Evolutionary conservation across 805 yeast genomes (phyloP), one percentile per base, ranked within the genome.

Genomic region (Torulaspora maleeae): DNA sequence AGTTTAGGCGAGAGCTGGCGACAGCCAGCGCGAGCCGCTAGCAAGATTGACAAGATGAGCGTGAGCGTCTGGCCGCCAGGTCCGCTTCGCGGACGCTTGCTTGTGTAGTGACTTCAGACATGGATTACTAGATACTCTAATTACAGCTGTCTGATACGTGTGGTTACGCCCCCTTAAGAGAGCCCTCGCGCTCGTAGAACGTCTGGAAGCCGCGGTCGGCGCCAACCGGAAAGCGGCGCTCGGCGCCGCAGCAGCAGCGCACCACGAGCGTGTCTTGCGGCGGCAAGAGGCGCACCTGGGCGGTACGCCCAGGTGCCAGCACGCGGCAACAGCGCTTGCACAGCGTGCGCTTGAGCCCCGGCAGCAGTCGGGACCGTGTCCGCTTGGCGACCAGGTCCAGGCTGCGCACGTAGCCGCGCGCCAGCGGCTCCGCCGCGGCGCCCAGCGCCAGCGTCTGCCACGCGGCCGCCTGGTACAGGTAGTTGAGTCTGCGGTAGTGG

Each of bases 281-380:
- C n/a, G 20, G 35, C 12, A 22, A 10, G 27, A 38, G 27, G 7
- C 35, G 25, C 9, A 15, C 13, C 20, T 28, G 27, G 19, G 74
- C 56, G 15, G 74, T 27, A 13, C 49, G 49, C 4, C 49, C 71
- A 0, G 83, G 79, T 1, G 78, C 55, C 49, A 76, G 66, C 8
- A 75, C 48, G 7, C 79, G 61, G 36, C 75, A 65, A 62, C 96
- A 88, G 29, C 66, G 67, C 54, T 86, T 86, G 64, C 96, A 88
- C 12, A 82, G 58, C 0, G 75, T 71, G 52, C 95, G 70, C 62
- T 88, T 88, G 9, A 87, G 51, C 28, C 66, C 64, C 0, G 90
- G 89, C 32, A 83, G 74, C 24, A 83, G 59, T 49, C 82, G 76
- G 16, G 82, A 59, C 13, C 85, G 90, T 1, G 80, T 76, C 56